Conservation (phyloP, 805 yeast genomes). For the Saturnispora besseyi region DNA sequence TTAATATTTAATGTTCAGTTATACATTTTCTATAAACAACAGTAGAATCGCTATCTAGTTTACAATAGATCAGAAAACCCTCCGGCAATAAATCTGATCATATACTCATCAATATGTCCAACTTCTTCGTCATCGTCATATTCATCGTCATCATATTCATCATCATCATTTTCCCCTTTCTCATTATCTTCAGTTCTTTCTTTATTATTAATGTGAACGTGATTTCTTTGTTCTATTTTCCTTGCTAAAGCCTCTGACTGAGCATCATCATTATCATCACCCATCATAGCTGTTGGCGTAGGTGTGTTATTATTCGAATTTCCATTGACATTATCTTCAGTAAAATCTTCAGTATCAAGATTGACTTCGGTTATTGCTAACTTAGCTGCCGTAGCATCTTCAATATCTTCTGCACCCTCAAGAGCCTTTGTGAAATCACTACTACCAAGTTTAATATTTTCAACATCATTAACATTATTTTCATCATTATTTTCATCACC, state of each 20-base stretch:
- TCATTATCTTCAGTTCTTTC: constrained; percentile 15
- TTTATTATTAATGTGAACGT: constrained; percentile 2
- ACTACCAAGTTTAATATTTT: constrained; percentile 21
- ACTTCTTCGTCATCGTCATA: constrained; percentile 44
- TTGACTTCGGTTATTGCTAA: constrained; percentile 81
- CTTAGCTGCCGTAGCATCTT: constrained; percentile 80
- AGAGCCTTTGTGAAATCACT: constrained; percentile 35
- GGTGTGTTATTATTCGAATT: constrained; percentile 29
- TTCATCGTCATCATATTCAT: constrained; percentile 68
- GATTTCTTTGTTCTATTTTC: constrained; percentile 12
- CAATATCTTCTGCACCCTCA: constrained; percentile 94
- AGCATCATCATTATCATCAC: constrained; percentile 13
- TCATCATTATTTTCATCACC: constrained; percentile 43
- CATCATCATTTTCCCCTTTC: constrained; percentile 51
- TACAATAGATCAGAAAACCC: constrained; percentile 41
- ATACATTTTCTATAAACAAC: neutral
- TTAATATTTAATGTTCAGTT: neutral
- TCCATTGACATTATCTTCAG: constrained; percentile 31
- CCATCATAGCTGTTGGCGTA: constrained; percentile 19
- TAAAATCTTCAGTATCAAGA: constrained; percentile 79
- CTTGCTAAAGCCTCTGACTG: constrained; percentile 19
- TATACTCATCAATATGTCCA: constrained; percentile 90
- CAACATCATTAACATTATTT: constrained; percentile 35
- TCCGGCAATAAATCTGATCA: constrained; percentile 82
- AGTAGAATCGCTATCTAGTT: neutral